Percentiles rank a stretch among this genome's conserved stretches.
Evolutionary conservation across 257 asterid species (phyloP).

Genomic region (Knoxia roxburghii): DNA sequence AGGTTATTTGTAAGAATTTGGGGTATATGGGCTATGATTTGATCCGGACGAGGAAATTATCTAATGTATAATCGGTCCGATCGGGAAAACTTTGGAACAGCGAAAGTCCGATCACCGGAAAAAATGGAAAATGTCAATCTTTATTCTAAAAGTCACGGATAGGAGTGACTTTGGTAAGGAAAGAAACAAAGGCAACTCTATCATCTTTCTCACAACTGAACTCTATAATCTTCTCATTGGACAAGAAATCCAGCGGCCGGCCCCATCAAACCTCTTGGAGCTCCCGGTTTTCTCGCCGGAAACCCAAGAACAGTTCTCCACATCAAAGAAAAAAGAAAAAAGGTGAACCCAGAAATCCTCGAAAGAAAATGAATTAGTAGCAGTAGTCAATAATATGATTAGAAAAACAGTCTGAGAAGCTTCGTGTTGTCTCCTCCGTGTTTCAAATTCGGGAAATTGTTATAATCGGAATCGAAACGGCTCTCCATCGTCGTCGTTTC

Average conservation of each 20-base stretch:
- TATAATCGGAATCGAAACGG: constrained; percentile 14
- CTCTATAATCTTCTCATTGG: background rate
- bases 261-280: constrained; percentile 7
- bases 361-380: background rate
- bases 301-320: background rate
- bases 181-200: constrained; percentile 18
- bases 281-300: constrained; percentile 9
- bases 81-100: no score
- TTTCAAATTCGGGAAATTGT: constrained; percentile 24
- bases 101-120: background rate
- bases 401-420: constrained; percentile 52
- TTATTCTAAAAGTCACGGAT: constrained; percentile 12
- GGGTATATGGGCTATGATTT: no score
- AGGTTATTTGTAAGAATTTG: no score
- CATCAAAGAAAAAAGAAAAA: background rate
- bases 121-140: background rate
- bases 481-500: constrained; percentile 73
- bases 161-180: constrained; percentile 5
- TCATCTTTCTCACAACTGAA: constrained; percentile 18
- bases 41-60: no score
- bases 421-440: constrained; percentile 26
- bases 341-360: background rate
- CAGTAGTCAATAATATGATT: background rate
- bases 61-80: no score
- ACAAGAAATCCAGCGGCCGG: constrained; percentile 29